Evolutionary conservation across 2,329 filamentous ascomycete genomes (phyloP).

Genomic region (Aspergillus vadensis): DNA sequence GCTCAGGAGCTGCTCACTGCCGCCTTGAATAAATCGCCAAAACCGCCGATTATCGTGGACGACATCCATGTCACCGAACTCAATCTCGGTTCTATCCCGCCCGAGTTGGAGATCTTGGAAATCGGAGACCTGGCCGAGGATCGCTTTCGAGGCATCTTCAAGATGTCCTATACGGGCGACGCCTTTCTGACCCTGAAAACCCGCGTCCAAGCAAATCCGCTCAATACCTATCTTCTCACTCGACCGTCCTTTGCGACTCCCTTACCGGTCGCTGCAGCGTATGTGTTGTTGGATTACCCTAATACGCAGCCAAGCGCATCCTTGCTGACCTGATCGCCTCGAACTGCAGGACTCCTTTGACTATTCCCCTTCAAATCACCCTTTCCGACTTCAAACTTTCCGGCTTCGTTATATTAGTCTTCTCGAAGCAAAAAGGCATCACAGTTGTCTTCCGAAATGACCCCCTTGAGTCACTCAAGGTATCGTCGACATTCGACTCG

Average conservation of each 20-base stretch:
- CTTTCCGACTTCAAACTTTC: conserved; percentile 93
- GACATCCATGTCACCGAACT: conserved; percentile 98
- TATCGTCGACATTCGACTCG: conserved; percentile 97
- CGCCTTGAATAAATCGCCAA: conserved; percentile 95
- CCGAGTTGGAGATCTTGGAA: conserved; percentile 94
- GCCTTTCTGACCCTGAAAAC: conserved; percentile 94
- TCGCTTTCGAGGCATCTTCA: conserved; percentile 96
- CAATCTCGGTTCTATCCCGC: conserved; percentile 91
- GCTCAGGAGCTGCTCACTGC: conserved; percentile 92
- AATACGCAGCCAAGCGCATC: not conserved
- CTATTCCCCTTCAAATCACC: conserved; percentile 96
- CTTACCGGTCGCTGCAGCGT: conserved; percentile 81
- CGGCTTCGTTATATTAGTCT: conserved; percentile 95
- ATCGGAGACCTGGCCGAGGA: conserved; percentile 97
- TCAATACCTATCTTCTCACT: conserved; percentile 92
- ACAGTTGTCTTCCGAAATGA: conserved; percentile 98
- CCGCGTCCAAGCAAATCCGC: conserved; percentile 93
- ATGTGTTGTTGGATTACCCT: conserved; percentile 30
- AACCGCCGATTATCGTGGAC: conserved; percentile 98
- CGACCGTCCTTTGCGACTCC: conserved; percentile 92
- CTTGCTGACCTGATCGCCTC: conserved; percentile 10
- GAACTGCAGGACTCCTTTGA: conserved; percentile 68
- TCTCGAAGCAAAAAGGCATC: conserved; percentile 94
- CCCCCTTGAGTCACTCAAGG: conserved; percentile 94
- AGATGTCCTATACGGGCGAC: conserved; percentile 97